Base-by-base conservation (phyloP, 441 rosid genomes). In the Erysimum pusillum region DNA sequence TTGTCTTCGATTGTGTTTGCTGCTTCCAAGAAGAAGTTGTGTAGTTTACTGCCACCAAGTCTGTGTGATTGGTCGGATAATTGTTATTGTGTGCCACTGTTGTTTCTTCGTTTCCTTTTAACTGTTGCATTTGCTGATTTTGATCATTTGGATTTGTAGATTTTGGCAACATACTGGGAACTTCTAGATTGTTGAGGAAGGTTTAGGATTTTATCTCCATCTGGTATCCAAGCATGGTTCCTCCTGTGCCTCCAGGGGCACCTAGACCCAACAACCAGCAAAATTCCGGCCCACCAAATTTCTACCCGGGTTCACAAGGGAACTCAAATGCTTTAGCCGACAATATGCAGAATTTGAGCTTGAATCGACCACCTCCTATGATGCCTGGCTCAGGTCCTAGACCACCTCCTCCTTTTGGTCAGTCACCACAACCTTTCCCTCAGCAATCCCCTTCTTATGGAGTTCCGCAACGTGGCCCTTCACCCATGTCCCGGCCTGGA, bases 171-270 rank as follows among this genome's bases (percentile, higher is more conserved):
- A 22, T 18, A 72, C 45, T 41, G 44, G 63, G 42, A 59, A 51
- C 14, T 51, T 53, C 4, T 67, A 31, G 46, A 28, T 36, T 17
- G 39, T 52, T 39, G 41, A 64, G 63, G 48, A 52, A 44, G 71
- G 69, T 45, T 68, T 56, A 53, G 79, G 62, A 56, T 67, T 79
- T 74, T 68, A 67, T 76, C 56, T 56, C 67, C n/a, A 42, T 68
- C 76, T 77, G 79, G 59, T 75, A 41, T 76, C 53, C 31, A 73
- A 77, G 60, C 69, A 93, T 93, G 98, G 89, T 84, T 71, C 85
- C 92, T 87, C 88, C 86, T 71, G 85, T 87, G 89, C 97, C 97
- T 86, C 97, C 91, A 66, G 98, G 97, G 91, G 91, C 93, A 76
- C 87, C 90, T 60, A 87, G 97, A 80, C 86, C 88, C 66, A 83